Evolutionary conservation across 1,284 basidiomycete species (phyloP), one percentile per base, ranked within the genome.

Genomic region (Tylopilus microsporus): DNA sequence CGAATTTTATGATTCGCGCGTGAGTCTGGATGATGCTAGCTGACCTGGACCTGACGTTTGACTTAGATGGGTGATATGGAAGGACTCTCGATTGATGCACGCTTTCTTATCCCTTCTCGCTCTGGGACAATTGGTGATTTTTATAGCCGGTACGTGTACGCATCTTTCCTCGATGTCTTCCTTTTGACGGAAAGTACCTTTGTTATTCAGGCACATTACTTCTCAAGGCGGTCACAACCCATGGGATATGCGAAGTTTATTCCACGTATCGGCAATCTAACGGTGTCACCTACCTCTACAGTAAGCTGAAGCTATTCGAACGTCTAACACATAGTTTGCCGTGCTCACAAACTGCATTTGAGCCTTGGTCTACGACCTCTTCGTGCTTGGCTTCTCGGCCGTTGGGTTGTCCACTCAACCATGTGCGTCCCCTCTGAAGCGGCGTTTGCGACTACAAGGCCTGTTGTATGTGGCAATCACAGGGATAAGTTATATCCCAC

Each of bases 51-150:
- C 50, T 45, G 43, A 52, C 30, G 7, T 18, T 9, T 6, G 12
- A 9, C 15, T 5, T 45, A 69, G 70, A 48, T 71, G 65, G 65
- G 5, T 69, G 9, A 64, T 69, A 19, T 72, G 68, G 70, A 62
- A 60, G 16, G 53, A 62, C 9, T 61, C 57, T 2, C 52, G 55
- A 19, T 18, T 25, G 3, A 39, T 70, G 30, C 58, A 52, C 8
- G 5, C 30, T 15, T 21, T 71, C 8, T 49, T 70, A 1, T 5
- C 47, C n/a, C n/a, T 67, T 15, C n/a, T 63, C 12, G 32, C 58
- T 2, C 18, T 70, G 6, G 69, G 57, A 30, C 60, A 66, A 32
- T 67, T 62, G 61, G 8, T 16, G 32, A 3, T 62, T 25, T 48
- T 72, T 2, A 19, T 46, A 12, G 1, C 57, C 3, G 56, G 68